phyloP scores from a whole-genome alignment of 305 asterid genomes.

The Striga hermonthica region DNA sequence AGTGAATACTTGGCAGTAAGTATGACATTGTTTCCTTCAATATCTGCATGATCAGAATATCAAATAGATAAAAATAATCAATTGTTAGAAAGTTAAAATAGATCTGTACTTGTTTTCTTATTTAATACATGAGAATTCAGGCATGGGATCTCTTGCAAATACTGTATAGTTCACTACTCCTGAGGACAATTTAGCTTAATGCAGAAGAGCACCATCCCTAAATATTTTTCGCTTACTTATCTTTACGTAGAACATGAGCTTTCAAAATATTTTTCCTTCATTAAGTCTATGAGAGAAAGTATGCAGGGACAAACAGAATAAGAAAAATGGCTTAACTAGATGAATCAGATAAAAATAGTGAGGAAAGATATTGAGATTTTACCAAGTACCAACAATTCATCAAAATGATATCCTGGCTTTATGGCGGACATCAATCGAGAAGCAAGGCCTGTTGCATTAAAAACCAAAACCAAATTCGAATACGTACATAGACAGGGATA shows the following conservation, averaged over 20 bases:
- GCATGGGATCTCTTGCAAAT: constrained; percentile 21
- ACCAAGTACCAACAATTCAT: constrained; percentile 91
- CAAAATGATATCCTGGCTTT: constrained; percentile 83
- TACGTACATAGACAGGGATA: constrained; percentile 1
- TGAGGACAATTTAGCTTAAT: constrained; percentile 12
- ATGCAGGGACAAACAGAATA: constrained; percentile 23
- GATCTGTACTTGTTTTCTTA: constrained; percentile 4
- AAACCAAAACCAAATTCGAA: constrained; percentile 27
- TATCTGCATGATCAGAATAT: constrained; percentile 49
- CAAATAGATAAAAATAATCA: not conserved
- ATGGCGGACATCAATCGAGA: constrained; percentile 53
- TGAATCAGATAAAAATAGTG: not conserved
- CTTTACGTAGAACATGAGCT: not conserved
- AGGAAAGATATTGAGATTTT: constrained; percentile 28
- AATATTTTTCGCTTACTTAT: constrained; percentile 8
- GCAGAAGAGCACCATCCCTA: constrained; percentile 18
- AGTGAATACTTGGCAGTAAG: constrained; percentile 86
- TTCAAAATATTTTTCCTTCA: not conserved
- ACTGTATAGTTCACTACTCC: constrained; percentile 17
- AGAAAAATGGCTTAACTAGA: constrained; percentile 20
- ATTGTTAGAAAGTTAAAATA: not conserved
- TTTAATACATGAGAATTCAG: not conserved
- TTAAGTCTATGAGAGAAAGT: constrained; percentile 10
- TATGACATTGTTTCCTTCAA: constrained; percentile 68
- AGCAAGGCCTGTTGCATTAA: constrained; percentile 60